Conservation (phyloP, 129 eudicot genomes). For the Solidago caesia region DNA sequence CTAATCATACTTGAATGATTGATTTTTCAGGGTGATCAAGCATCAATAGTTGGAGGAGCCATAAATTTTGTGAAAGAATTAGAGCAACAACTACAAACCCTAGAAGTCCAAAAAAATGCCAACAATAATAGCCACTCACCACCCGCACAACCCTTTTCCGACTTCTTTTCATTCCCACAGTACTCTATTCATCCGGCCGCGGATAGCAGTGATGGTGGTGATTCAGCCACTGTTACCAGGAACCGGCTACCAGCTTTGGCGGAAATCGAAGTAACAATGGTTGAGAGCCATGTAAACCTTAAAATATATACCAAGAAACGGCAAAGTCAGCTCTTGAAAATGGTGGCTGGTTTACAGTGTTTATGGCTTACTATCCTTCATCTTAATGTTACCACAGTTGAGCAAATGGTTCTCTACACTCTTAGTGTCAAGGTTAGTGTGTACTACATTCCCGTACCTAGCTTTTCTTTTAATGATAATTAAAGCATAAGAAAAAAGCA, state of each 20-base stretch:
- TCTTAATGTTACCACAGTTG: slow-evolving; percentile 59
- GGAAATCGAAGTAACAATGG: slow-evolving; percentile 68
- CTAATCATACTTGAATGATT: slow-evolving; percentile 5
- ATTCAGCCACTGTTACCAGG: slow-evolving; percentile 3
- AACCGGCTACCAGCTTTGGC: slow-evolving; percentile 36
- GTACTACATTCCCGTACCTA: too few species aligned
- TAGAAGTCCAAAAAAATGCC: slow-evolving; percentile 43
- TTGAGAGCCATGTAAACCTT: slow-evolving; percentile 72
- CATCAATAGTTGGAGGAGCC: slow-evolving; percentile 72
- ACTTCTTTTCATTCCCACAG: slow-evolving; percentile 61
- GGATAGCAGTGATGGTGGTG: slow-evolving; percentile 8
- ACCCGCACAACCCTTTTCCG: slow-evolving; percentile 33
- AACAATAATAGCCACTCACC: slow-evolving; percentile 23
- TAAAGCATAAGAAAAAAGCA: too few species aligned
- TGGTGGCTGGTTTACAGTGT: slow-evolving; percentile 59
- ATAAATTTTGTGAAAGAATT: slow-evolving; percentile 64
- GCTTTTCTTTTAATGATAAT: too few species aligned
- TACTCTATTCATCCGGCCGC: slow-evolving; percentile 26
- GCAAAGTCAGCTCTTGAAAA: slow-evolving; percentile 55
- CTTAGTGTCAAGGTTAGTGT: slow-evolving; percentile 59
- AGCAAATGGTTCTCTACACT: slow-evolving; percentile 61
- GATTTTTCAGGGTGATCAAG: slow-evolving; percentile 58
- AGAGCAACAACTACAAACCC: slow-evolving; percentile 55
- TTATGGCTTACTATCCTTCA: slow-evolving; percentile 61
- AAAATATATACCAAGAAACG: slow-evolving; percentile 56